Base-by-base conservation (phyloP, 176 grass and related monocot species). In the sorghum (Sorghum bicolor) region DNA sequence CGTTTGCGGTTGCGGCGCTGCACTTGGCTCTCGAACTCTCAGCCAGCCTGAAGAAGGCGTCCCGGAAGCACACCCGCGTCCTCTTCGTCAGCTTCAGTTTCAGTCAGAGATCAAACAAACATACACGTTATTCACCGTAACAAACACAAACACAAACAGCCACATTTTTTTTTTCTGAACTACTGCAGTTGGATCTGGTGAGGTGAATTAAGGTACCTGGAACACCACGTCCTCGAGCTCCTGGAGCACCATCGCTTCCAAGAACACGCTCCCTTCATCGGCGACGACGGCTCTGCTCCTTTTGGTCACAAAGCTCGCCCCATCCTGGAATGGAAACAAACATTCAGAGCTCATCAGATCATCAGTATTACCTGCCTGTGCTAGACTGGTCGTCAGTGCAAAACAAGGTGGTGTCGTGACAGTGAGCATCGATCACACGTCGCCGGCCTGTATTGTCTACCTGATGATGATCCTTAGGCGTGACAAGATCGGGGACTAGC, bases 21-120 rank as follows among this genome's bases (percentile, higher is more conserved):
- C 74, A 65, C 60, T 43, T 10, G 8, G 31, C 25, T 19, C 81
- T 70, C 0, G 93, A 91, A 72, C 79, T 83, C 44, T 89, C 82
- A 72, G 91, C 91, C 48, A 96, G 72, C 74, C 94, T 87, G 83
- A 93, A 93, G 66, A 92, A 96, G 61, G 94, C 87, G 69, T 96
- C 94, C 75, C 94, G 88, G 88, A 89, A 81, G 88, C 91, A 96
- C 39, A 93, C 78, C 53, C 94, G 70, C 28, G 88, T 89, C 79
- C 83, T 78, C 76, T 84, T 87, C 5, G 89, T 89, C 85, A 96
- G 75, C 94, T 96, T 76, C 78, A 84, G 61, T 60, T 48, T 40
- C 5, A 52, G 8, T 3, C 2, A 10, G 9, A 61, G 22, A 77
- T 39, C 74, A 39, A 64, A 32, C 17, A 70, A 64, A 32, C 17